Percentiles rank a stretch among this genome's conserved stretches.
These are phyloP conservation scores for Aspergillus sclerotialis DNA, from an alignment of 2,329 filamentous ascomycete species.

Conservation along the genomic window DNA sequence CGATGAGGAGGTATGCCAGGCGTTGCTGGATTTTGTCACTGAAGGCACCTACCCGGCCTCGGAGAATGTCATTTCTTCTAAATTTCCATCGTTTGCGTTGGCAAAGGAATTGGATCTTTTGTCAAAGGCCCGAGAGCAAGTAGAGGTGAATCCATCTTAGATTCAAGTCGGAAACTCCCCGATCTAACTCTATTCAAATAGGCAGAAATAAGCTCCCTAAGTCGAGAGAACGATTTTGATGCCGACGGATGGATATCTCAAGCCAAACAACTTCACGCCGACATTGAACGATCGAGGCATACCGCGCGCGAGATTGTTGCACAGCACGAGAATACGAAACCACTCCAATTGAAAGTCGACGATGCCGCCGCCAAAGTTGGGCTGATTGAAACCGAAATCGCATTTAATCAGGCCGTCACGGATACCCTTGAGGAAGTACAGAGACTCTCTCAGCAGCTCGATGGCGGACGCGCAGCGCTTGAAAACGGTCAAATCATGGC, in stretches of 20 bases:
- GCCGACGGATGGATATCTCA: constrained; percentile 81
- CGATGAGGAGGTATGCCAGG: constrained; percentile 45
- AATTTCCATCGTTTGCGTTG: constrained; percentile 44
- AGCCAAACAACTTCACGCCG: constrained; percentile 74
- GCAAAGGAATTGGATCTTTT: constrained; percentile 46
- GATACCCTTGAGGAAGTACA: constrained; percentile 46
- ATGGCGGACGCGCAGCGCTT: constrained; percentile 40
- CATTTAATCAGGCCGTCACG: constrained; percentile 50
- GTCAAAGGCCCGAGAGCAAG: constrained; percentile 44
- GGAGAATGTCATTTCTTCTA: constrained; percentile 48
- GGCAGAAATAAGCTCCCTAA: constrained; percentile 68
- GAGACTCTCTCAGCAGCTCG: constrained; percentile 43
- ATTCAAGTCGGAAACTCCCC: background rate
- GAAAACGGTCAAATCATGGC: constrained; percentile 38
- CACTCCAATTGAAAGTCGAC: constrained; percentile 57
- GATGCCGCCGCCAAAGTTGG: constrained; percentile 50
- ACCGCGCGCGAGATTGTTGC: constrained; percentile 75
- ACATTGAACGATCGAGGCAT: constrained; percentile 72
- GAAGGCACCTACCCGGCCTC: constrained; percentile 51
- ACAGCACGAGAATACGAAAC: constrained; percentile 63
- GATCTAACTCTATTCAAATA: too few species aligned
- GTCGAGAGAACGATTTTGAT: constrained; percentile 68
- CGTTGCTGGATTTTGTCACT: constrained; percentile 58
- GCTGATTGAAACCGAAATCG: constrained; percentile 52
- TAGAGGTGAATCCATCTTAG: constrained; percentile 38